Evolutionary conservation across 257 asterid species (phyloP).

Genomic region (Przewalskia tangutica): DNA sequence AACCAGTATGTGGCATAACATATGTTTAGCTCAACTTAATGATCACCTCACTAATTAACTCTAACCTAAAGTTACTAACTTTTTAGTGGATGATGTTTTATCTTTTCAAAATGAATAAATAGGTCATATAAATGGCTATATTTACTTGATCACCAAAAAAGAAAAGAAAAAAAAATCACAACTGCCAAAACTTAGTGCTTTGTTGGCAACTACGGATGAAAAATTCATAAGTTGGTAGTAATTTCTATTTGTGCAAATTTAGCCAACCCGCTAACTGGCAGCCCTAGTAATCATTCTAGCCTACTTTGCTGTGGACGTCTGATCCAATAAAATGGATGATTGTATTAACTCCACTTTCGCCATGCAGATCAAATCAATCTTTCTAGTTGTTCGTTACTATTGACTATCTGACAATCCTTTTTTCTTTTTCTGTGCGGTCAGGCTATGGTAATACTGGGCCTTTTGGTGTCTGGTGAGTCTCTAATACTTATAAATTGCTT

Average conservation of each 20-base stretch:
- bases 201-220: neutral
- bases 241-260: neutral
- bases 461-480: conserved; percentile 74
- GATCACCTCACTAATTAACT: neutral
- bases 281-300: neutral
- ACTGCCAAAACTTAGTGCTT: neutral
- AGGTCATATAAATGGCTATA: neutral
- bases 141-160: neutral
- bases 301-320: neutral
- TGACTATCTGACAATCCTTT: conserved; percentile 12
- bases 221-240: neutral
- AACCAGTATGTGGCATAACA: neutral
- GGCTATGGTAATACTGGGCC: conserved; percentile 67
- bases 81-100: neutral
- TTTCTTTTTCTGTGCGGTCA: conserved; percentile 22
- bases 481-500: neutral
- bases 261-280: neutral
- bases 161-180: neutral
- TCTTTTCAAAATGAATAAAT: neutral
- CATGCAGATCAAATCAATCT: neutral
- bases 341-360: neutral
- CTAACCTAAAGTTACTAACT: neutral
- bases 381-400: neutral
- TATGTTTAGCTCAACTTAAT: neutral
- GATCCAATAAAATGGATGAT: neutral